A percentile compares a stretch with the other conserved stretches of the same genome.
Conservation (phyloP, 2,329 filamentous ascomycete genomes). For the Sporothrix phasma region DNA sequence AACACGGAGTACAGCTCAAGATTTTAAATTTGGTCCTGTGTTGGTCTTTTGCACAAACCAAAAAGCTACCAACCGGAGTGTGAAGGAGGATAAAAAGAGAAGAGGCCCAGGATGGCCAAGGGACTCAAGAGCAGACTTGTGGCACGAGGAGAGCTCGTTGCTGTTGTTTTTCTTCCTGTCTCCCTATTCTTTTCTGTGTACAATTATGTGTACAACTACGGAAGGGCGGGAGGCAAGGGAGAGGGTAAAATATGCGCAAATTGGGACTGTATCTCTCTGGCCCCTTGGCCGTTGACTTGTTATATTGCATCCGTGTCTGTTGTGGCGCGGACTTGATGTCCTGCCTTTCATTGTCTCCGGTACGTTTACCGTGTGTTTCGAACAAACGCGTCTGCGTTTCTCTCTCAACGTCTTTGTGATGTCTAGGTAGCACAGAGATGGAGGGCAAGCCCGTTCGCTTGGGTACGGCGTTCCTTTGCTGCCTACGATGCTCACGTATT, state of each 20-base stretch:
- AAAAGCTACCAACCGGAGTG: too few species aligned
- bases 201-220: background rate
- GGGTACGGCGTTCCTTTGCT: background rate
- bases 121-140: background rate
- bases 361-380: background rate
- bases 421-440: background rate
- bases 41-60: too few species aligned
- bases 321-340: slow-evolving; percentile 4
- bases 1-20: too few species aligned
- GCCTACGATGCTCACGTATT: background rate
- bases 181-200: background rate
- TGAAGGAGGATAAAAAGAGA: too few species aligned
- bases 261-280: background rate
- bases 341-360: background rate
- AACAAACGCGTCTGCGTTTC: background rate
- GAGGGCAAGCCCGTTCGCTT: too few species aligned
- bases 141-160: background rate
- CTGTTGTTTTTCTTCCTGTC: background rate
- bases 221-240: background rate
- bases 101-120: too few species aligned
- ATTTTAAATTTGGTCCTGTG: too few species aligned
- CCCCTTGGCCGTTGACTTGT: slow-evolving; percentile 4
- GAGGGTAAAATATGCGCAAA: background rate
- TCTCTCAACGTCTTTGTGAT: background rate
- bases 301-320: slow-evolving; percentile 6